phyloP scores from a whole-genome alignment of 345 rosid genomes.

The Cardamine occulta region DNA sequence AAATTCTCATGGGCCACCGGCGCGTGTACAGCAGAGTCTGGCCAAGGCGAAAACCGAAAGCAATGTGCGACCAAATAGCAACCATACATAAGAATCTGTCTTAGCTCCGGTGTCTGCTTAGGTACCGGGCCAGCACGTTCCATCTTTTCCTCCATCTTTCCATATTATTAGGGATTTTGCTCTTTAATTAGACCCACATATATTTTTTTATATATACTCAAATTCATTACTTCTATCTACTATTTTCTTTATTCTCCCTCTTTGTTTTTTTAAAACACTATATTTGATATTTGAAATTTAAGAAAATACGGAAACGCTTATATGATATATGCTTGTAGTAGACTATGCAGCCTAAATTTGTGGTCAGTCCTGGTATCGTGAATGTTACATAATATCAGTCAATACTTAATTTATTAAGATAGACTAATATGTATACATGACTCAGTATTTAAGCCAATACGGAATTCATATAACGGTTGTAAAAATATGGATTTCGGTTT shows the following conservation, averaged over 20 bases:
- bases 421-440: background rate
- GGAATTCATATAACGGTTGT: background rate
- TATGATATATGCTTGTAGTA: background rate
- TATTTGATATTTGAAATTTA: background rate
- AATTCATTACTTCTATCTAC: background rate
- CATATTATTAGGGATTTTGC: conserved; percentile 1
- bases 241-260: background rate
- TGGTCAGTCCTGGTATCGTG: background rate
- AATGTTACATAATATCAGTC: background rate
- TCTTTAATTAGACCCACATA: background rate
- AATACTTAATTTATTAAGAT: background rate
- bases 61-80: conserved; percentile 33
- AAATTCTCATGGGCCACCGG: conserved; percentile 27
- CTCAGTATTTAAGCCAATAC: background rate
- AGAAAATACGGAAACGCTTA: background rate
- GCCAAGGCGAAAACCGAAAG: conserved; percentile 24
- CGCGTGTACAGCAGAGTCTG: conserved; percentile 24
- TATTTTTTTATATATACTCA: background rate
- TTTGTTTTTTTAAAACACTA: no score
- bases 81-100: conserved; percentile 27
- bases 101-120: conserved; percentile 18
- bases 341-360: background rate
- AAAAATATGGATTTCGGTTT: background rate
- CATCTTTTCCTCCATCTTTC: conserved; percentile 1
- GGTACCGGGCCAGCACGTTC: conserved; percentile 27